Conservation (phyloP, 2,329 filamentous ascomycete species). For the Pyricularia grisea region DNA sequence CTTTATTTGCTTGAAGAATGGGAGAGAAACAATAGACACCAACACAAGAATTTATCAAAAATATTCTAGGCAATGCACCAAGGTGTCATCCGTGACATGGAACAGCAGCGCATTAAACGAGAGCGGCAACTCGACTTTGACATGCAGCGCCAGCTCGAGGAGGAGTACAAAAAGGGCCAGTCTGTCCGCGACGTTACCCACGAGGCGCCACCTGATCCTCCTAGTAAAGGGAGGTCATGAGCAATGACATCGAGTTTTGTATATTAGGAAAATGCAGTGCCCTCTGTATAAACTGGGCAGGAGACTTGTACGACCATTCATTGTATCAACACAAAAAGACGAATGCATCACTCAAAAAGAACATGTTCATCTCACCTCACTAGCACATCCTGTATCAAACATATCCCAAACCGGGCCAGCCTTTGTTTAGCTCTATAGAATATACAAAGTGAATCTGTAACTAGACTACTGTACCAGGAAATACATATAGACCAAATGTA, state of each 20-base stretch:
- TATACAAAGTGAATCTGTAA: not conserved
- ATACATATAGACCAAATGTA: not conserved
- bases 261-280: not conserved
- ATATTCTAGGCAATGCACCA: conserved; percentile 76
- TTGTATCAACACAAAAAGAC: not conserved
- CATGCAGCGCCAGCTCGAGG: conserved; percentile 74
- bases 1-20: too few species aligned
- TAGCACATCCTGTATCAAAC: too few species aligned
- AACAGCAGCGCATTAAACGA: conserved; percentile 81
- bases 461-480: not conserved
- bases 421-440: too few species aligned
- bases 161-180: conserved; percentile 85
- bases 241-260: not conserved
- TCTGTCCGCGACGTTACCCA: conserved; percentile 21
- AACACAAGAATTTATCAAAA: not conserved
- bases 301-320: not conserved
- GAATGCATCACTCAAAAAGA: too few species aligned
- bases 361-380: too few species aligned
- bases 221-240: not conserved
- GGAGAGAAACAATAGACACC: too few species aligned
- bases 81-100: conserved; percentile 88
- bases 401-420: too few species aligned
- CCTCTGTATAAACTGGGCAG: not conserved
- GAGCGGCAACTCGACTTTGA: conserved; percentile 94
- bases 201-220: conserved; percentile 3